A percentile compares a stretch with the other conserved stretches of the same genome.
phyloP scores from a whole-genome alignment of 2,329 filamentous ascomycete genomes.

The Juglanconis oblonga region DNA sequence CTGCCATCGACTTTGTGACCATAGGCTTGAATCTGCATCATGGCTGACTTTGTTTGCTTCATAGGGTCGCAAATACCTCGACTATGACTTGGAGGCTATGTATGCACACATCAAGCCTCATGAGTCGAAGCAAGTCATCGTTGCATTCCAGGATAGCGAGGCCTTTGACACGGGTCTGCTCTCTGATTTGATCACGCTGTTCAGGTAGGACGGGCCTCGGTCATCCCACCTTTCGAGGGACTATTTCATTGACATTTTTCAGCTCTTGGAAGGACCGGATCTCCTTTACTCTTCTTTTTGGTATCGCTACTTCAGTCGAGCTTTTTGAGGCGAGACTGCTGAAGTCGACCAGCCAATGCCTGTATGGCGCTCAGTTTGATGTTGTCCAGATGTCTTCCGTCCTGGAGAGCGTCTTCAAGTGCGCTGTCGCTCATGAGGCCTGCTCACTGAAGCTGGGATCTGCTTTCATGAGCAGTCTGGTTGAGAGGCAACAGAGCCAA shows the following conservation, averaged over 20 bases:
- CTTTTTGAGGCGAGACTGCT: slow-evolving; percentile 73
- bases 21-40: neutral
- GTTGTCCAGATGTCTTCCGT: slow-evolving; percentile 70
- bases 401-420: slow-evolving; percentile 69
- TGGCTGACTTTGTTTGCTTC: neutral
- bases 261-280: slow-evolving; percentile 70
- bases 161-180: slow-evolving; percentile 73
- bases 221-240: neutral
- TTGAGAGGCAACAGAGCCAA: slow-evolving; percentile 74
- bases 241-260: slow-evolving; percentile 28
- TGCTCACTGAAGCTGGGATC: slow-evolving; percentile 62
- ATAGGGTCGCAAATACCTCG: slow-evolving; percentile 64
- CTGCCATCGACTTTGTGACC: neutral
- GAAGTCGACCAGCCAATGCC: slow-evolving; percentile 62
- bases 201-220: slow-evolving; percentile 50
- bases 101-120: slow-evolving; percentile 56
- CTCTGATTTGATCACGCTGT: slow-evolving; percentile 65
- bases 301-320: slow-evolving; percentile 78
- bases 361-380: slow-evolving; percentile 73
- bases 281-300: slow-evolving; percentile 73
- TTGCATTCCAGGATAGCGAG: slow-evolving; percentile 79
- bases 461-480: slow-evolving; percentile 56
- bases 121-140: slow-evolving; percentile 57
- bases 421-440: slow-evolving; percentile 57
- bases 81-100: slow-evolving; percentile 75